These are phyloP conservation scores for Arthrobotrys conoides DNA, from an alignment of 2,329 filamentous ascomycete species.

Conservation along the genomic window DNA sequence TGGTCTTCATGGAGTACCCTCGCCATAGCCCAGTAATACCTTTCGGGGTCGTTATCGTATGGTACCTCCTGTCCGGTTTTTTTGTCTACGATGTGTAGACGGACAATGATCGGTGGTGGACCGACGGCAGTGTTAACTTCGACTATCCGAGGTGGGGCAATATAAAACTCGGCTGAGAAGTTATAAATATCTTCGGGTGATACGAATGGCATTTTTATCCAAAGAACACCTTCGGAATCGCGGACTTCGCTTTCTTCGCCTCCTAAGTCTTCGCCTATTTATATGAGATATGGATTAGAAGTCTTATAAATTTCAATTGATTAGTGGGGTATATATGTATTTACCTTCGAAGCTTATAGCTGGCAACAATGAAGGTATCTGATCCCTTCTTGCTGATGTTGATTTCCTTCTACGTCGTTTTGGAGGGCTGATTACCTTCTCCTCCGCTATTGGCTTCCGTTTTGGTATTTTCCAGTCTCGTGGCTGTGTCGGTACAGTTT, in stretches of 20 bases:
- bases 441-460: slow-evolving; percentile 29
- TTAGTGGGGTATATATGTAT: not conserved
- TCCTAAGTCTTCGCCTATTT: slow-evolving; percentile 30
- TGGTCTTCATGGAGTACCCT: slow-evolving; percentile 52
- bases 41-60: slow-evolving; percentile 50
- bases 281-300: not conserved
- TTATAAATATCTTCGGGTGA: slow-evolving; percentile 49
- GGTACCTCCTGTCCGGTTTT: slow-evolving; percentile 53
- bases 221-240: slow-evolving; percentile 46
- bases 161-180: slow-evolving; percentile 59
- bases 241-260: slow-evolving; percentile 47
- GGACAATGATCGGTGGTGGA: slow-evolving; percentile 55
- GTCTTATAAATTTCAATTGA: not conserved
- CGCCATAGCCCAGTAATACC: slow-evolving; percentile 53
- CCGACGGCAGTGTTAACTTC: slow-evolving; percentile 55
- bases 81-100: slow-evolving; percentile 54
- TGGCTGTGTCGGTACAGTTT: slow-evolving; percentile 41
- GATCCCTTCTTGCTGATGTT: slow-evolving; percentile 51
- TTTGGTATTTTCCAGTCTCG: slow-evolving; percentile 34
- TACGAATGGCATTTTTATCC: slow-evolving; percentile 57
- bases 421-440: slow-evolving; percentile 14
- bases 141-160: slow-evolving; percentile 45
- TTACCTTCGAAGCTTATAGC: slow-evolving; percentile 50
- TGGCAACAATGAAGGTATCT: slow-evolving; percentile 33
- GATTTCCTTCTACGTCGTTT: slow-evolving; percentile 57